Conservation (phyloP, 176 grass and related monocot species). For the Oryza meyeriana region DNA sequence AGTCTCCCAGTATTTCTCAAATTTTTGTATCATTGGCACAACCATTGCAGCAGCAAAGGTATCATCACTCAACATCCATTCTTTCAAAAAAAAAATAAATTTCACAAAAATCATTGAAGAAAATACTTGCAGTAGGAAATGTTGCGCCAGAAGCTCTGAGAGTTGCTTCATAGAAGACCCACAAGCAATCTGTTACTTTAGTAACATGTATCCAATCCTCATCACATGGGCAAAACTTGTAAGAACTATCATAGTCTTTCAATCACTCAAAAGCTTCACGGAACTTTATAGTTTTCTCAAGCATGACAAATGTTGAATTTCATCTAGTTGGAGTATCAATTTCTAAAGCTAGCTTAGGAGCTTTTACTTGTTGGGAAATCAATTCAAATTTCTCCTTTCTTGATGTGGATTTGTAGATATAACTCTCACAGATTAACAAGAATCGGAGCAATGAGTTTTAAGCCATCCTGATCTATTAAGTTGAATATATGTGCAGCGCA, state of each 20-base stretch:
- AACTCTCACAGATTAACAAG: no score
- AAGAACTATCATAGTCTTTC: no score
- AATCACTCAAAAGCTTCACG: no score
- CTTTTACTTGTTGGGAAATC: neutral
- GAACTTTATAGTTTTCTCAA: conserved; percentile 20
- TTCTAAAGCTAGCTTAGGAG: neutral
- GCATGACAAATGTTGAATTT: conserved; percentile 33
- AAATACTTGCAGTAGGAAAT: conserved; percentile 12
- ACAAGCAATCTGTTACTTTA: no score
- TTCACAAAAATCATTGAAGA: conserved; percentile 36
- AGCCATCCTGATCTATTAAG: no score
- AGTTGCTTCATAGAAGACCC: conserved; percentile 28
- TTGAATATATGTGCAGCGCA: no score
- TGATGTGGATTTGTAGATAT: no score
- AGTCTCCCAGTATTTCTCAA: conserved; percentile 20
- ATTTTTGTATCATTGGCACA: conserved; percentile 36
- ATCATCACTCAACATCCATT: no score
- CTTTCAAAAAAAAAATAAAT: conserved; percentile 25
- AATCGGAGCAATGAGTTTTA: no score
- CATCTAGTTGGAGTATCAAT: conserved; percentile 25
- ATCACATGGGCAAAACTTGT: no score
- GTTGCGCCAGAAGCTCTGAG: conserved; percentile 18
- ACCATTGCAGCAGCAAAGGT: conserved; percentile 25
- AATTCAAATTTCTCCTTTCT: no score
- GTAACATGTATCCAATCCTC: no score